These are phyloP conservation scores for Phytophthora syringae DNA, from an alignment of 352 stramenopile genomes.

Conservation along the genomic window DNA sequence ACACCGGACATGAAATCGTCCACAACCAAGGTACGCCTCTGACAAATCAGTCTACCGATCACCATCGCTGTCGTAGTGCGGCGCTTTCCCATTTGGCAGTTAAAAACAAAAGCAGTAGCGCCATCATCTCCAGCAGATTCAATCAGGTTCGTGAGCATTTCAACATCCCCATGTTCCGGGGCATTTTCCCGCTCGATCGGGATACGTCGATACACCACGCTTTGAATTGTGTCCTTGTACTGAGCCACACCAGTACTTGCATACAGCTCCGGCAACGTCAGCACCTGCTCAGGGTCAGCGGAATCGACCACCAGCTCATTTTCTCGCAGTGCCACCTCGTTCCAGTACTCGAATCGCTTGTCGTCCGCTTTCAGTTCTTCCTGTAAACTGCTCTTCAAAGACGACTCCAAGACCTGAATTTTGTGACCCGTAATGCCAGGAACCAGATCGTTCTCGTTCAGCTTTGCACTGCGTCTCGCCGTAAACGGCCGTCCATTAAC, in stretches of 20 bases:
- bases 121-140: slow-evolving; percentile 30
- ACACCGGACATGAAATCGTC: slow-evolving; percentile 5
- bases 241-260: slow-evolving; percentile 45
- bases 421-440: slow-evolving; percentile 84
- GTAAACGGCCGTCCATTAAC: slow-evolving; percentile 79
- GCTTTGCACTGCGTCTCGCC: slow-evolving; percentile 67
- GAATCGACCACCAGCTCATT: slow-evolving; percentile 61
- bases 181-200: slow-evolving; percentile 86
- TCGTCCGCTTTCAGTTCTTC: slow-evolving; percentile 59
- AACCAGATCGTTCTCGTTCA: slow-evolving; percentile 88
- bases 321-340: slow-evolving; percentile 66
- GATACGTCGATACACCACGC: slow-evolving; percentile 70
- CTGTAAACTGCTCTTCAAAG: slow-evolving; percentile 81
- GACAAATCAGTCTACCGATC: slow-evolving; percentile 69
- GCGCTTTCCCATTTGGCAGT: slow-evolving; percentile 89
- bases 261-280: slow-evolving; percentile 78
- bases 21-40: slow-evolving; percentile 42
- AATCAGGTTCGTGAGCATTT: slow-evolving; percentile 72
- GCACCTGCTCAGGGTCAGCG: slow-evolving; percentile 52
- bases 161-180: slow-evolving; percentile 76
- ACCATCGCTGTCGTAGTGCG: slow-evolving; percentile 84
- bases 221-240: slow-evolving; percentile 46
- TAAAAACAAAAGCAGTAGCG: slow-evolving; percentile 85
- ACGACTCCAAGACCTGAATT: slow-evolving; percentile 80
- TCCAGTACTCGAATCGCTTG: slow-evolving; percentile 83